phyloP scores from a whole-genome alignment of 1,139 yeast species.

The Zygoascus hellenicus region DNA sequence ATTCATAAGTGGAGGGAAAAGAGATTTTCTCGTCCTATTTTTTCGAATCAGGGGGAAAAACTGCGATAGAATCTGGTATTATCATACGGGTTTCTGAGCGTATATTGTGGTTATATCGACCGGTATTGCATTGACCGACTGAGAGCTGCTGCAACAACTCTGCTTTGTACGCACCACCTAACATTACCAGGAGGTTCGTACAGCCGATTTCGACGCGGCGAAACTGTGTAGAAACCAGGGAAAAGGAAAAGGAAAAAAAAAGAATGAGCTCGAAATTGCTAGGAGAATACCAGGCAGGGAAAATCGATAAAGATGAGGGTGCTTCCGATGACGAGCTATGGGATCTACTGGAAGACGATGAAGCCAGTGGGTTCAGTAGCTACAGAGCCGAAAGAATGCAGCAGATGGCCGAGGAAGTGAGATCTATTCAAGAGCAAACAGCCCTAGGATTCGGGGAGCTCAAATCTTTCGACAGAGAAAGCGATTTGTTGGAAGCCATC shows the following conservation, averaged over 20 bases:
- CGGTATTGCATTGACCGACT: no score
- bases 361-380: conserved; percentile 58
- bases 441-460: conserved; percentile 43
- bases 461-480: conserved; percentile 44
- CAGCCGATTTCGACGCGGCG: no score
- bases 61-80: no score
- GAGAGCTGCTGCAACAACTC: no score
- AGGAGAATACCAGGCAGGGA: conserved; percentile 5
- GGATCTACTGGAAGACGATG: conserved; percentile 45
- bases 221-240: background rate
- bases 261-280: conserved; percentile 2
- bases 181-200: no score
- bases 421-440: conserved; percentile 36
- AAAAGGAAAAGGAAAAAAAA: no score
- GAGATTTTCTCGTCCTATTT: no score
- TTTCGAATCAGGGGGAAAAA: no score
- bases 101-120: no score
- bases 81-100: no score
- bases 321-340: conserved; percentile 28
- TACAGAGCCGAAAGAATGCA: conserved; percentile 18
- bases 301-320: conserved; percentile 3
- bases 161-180: no score
- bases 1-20: no score
- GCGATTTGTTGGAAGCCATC: conserved; percentile 49
- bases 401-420: conserved; percentile 25